Evolutionary conservation across 805 yeast genomes (phyloP).

Genomic region (Candida jianshihensis): DNA sequence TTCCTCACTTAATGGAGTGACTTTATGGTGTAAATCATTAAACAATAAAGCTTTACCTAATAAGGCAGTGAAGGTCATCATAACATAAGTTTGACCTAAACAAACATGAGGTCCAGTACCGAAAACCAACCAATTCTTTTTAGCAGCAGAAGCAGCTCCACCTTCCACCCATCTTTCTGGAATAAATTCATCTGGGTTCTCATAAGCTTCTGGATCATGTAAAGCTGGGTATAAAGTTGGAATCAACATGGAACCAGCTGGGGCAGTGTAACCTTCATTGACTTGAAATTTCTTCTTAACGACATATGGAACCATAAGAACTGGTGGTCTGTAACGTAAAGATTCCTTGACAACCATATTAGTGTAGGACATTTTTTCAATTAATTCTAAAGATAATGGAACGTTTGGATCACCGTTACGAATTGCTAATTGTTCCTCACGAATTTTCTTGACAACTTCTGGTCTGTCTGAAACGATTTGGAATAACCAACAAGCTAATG

Average conservation of each 20-base stretch:
- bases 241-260: slow-evolving; percentile 95
- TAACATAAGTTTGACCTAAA: slow-evolving; percentile 89
- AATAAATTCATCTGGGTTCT: slow-evolving; percentile 86
- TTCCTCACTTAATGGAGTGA: slow-evolving; percentile 81
- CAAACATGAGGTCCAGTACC: slow-evolving; percentile 98
- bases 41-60: slow-evolving; percentile 85
- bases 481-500: slow-evolving; percentile 97
- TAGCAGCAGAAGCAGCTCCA: slow-evolving; percentile 64
- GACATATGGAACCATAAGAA: slow-evolving; percentile 94
- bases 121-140: slow-evolving; percentile 92
- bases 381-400: slow-evolving; percentile 61
- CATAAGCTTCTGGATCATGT: slow-evolving; percentile 96
- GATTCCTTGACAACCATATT: slow-evolving; percentile 87
- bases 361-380: slow-evolving; percentile 85
- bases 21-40: slow-evolving; percentile 74
- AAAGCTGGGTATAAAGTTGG: slow-evolving; percentile 94
- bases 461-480: slow-evolving; percentile 95
- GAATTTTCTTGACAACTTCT: slow-evolving; percentile 75
- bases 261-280: slow-evolving; percentile 78
- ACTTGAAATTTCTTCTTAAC: slow-evolving; percentile 84
- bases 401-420: slow-evolving; percentile 68
- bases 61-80: slow-evolving; percentile 82
- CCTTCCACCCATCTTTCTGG: slow-evolving; percentile 95
- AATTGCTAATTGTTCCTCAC: slow-evolving; percentile 85
- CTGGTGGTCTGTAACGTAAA: slow-evolving; percentile 95